Conservation (phyloP, 2,329 filamentous ascomycete species). For the Microdochium nivale region DNA sequence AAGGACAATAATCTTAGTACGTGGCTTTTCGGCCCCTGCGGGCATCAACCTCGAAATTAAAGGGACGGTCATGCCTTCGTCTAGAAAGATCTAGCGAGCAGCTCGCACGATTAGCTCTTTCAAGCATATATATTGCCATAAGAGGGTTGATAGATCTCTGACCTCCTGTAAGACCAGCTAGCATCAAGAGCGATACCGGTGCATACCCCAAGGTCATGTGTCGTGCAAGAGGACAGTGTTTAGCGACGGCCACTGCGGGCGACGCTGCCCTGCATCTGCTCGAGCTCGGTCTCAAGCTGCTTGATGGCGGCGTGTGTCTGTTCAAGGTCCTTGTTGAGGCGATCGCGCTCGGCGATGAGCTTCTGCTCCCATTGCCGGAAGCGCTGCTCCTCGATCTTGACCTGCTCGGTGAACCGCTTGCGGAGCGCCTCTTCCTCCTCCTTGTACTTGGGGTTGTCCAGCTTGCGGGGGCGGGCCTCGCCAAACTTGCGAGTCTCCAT, state of each 20-base stretch:
- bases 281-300: slow-evolving; percentile 84
- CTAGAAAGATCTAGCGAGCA: background rate
- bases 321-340: slow-evolving; percentile 99
- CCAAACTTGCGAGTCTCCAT: slow-evolving; percentile 99
- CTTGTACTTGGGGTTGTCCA: slow-evolving; percentile 99
- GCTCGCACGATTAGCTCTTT: background rate
- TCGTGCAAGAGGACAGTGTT: slow-evolving; percentile 8
- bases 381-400: slow-evolving; percentile 99
- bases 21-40: background rate
- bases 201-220: background rate
- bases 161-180: slow-evolving; percentile 3
- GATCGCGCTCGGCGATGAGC: slow-evolving; percentile 96
- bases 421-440: slow-evolving; percentile 97
- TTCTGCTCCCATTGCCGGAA: slow-evolving; percentile 99
- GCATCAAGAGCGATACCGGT: background rate
- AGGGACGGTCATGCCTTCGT: background rate
- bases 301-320: slow-evolving; percentile 93
- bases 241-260: slow-evolving; percentile 91
- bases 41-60: background rate
- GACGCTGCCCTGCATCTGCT: slow-evolving; percentile 83
- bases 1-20: background rate
- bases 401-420: slow-evolving; percentile 99
- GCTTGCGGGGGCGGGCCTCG: slow-evolving; percentile 91
- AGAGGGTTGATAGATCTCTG: background rate
- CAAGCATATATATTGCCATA: background rate